Percentiles rank a stretch among this genome's conserved stretches.
Evolutionary conservation across 2,329 filamentous ascomycete genomes (phyloP).

Genomic region (Dothidotthia symphoricarpi): DNA sequence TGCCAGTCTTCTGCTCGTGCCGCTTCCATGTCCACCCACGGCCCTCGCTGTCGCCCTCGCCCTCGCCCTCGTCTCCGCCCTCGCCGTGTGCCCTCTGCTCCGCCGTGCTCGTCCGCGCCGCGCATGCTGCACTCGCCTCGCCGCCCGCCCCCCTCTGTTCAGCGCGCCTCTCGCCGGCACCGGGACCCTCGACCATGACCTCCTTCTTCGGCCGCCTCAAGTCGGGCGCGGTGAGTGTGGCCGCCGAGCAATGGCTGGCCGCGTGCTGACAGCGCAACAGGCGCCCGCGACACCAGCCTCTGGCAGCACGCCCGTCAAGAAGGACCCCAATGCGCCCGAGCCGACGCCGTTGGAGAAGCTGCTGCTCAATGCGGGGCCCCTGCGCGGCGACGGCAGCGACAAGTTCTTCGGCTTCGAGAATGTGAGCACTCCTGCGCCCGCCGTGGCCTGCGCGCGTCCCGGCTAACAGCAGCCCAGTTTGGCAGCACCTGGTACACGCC

Average conservation of each 20-base stretch:
- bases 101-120: constrained; percentile 15
- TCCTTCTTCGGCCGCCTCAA: constrained; percentile 57
- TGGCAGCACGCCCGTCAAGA: constrained; percentile 54
- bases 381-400: constrained; percentile 86
- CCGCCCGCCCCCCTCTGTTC: constrained; percentile 12
- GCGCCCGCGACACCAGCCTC: constrained; percentile 49
- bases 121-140: constrained; percentile 11
- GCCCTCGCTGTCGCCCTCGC: constrained; percentile 7
- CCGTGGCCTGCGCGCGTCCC: not conserved
- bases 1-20: not conserved
- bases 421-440: constrained; percentile 56
- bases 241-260: constrained; percentile 5
- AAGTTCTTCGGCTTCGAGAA: constrained; percentile 99
- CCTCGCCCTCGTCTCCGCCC: constrained; percentile 6
- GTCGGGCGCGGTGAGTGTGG: constrained; percentile 46
- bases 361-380: constrained; percentile 77
- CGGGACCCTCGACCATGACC: constrained; percentile 43
- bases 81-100: constrained; percentile 6
- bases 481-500: constrained; percentile 86
- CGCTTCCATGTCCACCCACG: not conserved
- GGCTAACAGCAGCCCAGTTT: constrained; percentile 61
- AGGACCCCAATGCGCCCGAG: constrained; percentile 57
- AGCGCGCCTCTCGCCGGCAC: constrained; percentile 8
- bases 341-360: constrained; percentile 68
- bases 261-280: constrained; percentile 35